A percentile compares a stretch with the other conserved stretches of the same genome.
Evolutionary conservation across 116 monocot species (phyloP).

Genomic region (Posidonia oceanica): DNA sequence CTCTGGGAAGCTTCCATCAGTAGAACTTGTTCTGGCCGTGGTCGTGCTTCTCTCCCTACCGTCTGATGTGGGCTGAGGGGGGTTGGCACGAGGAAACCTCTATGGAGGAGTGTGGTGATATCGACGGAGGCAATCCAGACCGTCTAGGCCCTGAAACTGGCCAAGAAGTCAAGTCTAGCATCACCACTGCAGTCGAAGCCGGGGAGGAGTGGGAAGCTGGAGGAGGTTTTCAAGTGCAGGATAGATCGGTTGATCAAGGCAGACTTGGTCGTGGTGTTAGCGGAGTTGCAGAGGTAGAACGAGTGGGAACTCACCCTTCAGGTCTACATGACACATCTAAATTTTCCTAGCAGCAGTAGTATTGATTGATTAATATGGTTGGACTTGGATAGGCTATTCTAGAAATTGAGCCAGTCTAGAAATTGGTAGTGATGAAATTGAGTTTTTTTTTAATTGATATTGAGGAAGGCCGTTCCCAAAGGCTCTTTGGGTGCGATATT

Average conservation of each 20-base stretch:
- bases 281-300: conserved; percentile 70
- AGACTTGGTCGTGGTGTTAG: conserved; percentile 42
- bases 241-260: conserved; percentile 49
- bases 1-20: no score
- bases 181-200: background rate
- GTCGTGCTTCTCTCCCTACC: background rate
- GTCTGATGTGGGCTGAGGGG: conserved; percentile 47
- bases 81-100: conserved; percentile 33
- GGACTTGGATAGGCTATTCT: no score
- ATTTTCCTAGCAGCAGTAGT: background rate
- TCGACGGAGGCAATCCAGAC: conserved; percentile 73
- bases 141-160: conserved; percentile 66
- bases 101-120: conserved; percentile 46
- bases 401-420: no score
- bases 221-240: conserved; percentile 23
- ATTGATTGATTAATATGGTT: no score
- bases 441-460: no score
- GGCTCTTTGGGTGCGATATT: no score
- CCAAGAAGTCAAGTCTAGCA: conserved; percentile 13
- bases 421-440: no score
- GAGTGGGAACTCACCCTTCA: conserved; percentile 67
- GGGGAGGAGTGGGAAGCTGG: background rate
- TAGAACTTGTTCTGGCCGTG: no score
- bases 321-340: conserved; percentile 11
- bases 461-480: no score